Evolutionary conservation across 129 eudicot genomes (phyloP).

Genomic region (Chrysanthemum seticuspe): DNA sequence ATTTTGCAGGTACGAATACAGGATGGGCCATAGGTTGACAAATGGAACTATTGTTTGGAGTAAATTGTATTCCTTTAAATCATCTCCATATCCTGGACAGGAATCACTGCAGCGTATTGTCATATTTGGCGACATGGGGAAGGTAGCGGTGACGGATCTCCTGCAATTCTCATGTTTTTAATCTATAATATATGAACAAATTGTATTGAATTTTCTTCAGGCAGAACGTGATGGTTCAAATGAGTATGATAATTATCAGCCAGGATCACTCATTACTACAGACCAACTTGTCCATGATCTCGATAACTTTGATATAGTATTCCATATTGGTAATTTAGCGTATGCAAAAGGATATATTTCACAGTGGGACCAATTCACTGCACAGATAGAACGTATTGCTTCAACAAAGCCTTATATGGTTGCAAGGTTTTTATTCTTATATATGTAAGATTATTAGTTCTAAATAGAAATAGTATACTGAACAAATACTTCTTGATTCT

Average conservation of each 20-base stretch:
- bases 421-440: constrained; percentile 52
- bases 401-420: constrained; percentile 70
- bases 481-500: constrained; percentile 7
- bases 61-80: constrained; percentile 49
- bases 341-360: constrained; percentile 73
- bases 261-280: constrained; percentile 70
- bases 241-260: constrained; percentile 59
- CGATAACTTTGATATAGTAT: constrained; percentile 62
- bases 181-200: background rate
- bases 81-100: constrained; percentile 80
- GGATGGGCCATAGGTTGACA: constrained; percentile 55
- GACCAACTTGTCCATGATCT: constrained; percentile 57
- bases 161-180: background rate
- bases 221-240: constrained; percentile 84
- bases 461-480: background rate
- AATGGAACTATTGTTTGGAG: constrained; percentile 62
- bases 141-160: constrained; percentile 39
- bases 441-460: background rate
- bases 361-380: constrained; percentile 82
- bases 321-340: constrained; percentile 67
- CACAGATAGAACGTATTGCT: constrained; percentile 72
- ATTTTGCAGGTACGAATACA: constrained; percentile 57
- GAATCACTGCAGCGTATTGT: constrained; percentile 69
- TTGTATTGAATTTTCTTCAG: constrained; percentile 30
- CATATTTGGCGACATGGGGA: constrained; percentile 86